These are phyloP conservation scores for Clonostachys chloroleuca DNA, from an alignment of 2,329 filamentous ascomycete species.

Conservation along the genomic window DNA sequence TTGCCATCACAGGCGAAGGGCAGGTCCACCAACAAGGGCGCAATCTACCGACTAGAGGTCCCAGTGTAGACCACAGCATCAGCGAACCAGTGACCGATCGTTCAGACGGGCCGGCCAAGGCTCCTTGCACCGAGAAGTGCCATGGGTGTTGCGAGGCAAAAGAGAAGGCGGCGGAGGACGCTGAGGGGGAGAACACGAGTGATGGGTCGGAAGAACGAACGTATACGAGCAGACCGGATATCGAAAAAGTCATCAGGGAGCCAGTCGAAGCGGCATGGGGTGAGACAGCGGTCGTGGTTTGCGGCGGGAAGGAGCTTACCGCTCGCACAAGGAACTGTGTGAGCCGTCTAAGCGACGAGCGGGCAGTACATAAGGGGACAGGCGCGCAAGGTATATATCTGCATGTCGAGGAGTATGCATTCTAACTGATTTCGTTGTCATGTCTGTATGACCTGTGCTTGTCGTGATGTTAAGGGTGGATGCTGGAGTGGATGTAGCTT, in stretches of 20 bases:
- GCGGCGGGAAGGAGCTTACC: background rate
- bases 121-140: background rate
- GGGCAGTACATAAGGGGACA: slow-evolving; percentile 60
- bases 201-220: background rate
- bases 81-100: background rate
- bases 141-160: background rate
- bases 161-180: background rate
- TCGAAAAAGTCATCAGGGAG: background rate
- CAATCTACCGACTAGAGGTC: background rate
- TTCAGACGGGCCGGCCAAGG: background rate
- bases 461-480: too few species aligned
- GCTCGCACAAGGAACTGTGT: slow-evolving; percentile 32
- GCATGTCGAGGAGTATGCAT: slow-evolving; percentile 57
- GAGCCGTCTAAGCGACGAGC: slow-evolving; percentile 51
- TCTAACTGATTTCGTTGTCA: slow-evolving; percentile 19
- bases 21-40: background rate
- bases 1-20: background rate
- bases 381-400: slow-evolving; percentile 59
- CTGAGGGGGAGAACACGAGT: background rate
- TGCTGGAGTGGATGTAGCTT: too few species aligned
- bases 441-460: too few species aligned
- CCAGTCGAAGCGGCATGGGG: background rate
- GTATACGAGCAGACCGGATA: background rate
- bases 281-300: background rate
- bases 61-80: background rate